Evolutionary conservation across 305 asterid species (phyloP).

Genomic region (Fraxinus sp.): DNA sequence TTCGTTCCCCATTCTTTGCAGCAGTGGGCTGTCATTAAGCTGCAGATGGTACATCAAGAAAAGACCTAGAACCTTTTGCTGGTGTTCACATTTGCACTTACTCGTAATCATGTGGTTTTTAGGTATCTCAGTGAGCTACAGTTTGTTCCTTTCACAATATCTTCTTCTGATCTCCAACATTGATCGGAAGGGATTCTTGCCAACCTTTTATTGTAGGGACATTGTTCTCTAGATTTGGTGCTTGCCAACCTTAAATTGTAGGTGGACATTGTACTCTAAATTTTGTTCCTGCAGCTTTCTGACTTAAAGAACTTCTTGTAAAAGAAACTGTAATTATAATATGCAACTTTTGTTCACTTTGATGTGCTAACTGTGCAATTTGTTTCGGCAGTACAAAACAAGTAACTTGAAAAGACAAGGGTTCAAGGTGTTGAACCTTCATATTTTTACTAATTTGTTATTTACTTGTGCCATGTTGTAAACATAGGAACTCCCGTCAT

Average conservation of each 20-base stretch:
- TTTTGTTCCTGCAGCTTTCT: background rate
- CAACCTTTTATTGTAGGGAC: background rate
- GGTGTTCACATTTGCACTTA: background rate
- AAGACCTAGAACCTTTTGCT: background rate
- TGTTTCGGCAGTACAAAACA: background rate
- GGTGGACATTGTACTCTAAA: background rate
- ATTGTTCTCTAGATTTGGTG: background rate
- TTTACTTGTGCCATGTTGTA: conserved; percentile 7
- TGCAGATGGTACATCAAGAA: background rate
- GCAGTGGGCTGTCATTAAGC: background rate
- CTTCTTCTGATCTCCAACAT: background rate
- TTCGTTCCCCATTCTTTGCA: background rate
- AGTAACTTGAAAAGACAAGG: background rate
- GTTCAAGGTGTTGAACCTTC: background rate
- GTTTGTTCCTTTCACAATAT: background rate
- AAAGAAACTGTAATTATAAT: background rate
- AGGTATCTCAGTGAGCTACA: background rate
- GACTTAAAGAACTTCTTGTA: background rate
- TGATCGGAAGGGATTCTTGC: background rate
- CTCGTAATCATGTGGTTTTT: background rate
- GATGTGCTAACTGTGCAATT: background rate
- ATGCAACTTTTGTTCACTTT: background rate
- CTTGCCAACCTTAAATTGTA: background rate
- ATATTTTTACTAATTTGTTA: background rate
- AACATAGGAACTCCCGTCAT: background rate